Conservation (phyloP, 495 filamentous ascomycete genomes). For the Penicillium lividum region DNA sequence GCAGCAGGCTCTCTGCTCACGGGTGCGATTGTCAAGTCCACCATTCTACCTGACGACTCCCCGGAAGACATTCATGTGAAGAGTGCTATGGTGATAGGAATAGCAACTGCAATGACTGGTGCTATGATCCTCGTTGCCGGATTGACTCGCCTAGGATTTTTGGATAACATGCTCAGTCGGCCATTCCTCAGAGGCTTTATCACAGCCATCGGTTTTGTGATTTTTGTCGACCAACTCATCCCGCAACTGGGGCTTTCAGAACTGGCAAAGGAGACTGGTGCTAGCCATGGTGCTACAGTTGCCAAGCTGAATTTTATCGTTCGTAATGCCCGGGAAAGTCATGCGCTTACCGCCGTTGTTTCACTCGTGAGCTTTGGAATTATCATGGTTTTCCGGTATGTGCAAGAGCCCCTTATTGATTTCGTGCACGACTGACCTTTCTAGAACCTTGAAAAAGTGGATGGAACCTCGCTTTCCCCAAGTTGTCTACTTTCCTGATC, state of each 20-base stretch:
- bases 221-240: slow-evolving; percentile 91
- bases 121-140: slow-evolving; percentile 84
- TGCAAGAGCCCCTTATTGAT: slow-evolving; percentile 3
- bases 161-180: slow-evolving; percentile 90
- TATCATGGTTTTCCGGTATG: slow-evolving; percentile 82
- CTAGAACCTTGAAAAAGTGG: slow-evolving; percentile 75
- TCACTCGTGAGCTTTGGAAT: slow-evolving; percentile 78
- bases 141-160: slow-evolving; percentile 80
- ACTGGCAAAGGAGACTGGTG: slow-evolving; percentile 55
- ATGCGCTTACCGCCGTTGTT: slow-evolving; percentile 72
- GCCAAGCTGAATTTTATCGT: slow-evolving; percentile 82
- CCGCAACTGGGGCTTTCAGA: slow-evolving; percentile 80
- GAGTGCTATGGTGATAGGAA: slow-evolving; percentile 82
- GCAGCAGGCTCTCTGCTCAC: slow-evolving; percentile 90
- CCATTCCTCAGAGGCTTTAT: slow-evolving; percentile 96
- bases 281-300: slow-evolving; percentile 80
- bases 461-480: slow-evolving; percentile 77
- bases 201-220: slow-evolving; percentile 92
- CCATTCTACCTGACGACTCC: slow-evolving; percentile 66
- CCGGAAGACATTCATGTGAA: slow-evolving; percentile 67
- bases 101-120: slow-evolving; percentile 84
- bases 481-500: slow-evolving; percentile 89
- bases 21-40: slow-evolving; percentile 79
- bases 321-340: slow-evolving; percentile 61
- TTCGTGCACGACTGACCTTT: slow-evolving; percentile 5